These are phyloP conservation scores for Isatis tinctoria DNA, from an alignment of 345 rosid genomes.

Conservation along the genomic window DNA sequence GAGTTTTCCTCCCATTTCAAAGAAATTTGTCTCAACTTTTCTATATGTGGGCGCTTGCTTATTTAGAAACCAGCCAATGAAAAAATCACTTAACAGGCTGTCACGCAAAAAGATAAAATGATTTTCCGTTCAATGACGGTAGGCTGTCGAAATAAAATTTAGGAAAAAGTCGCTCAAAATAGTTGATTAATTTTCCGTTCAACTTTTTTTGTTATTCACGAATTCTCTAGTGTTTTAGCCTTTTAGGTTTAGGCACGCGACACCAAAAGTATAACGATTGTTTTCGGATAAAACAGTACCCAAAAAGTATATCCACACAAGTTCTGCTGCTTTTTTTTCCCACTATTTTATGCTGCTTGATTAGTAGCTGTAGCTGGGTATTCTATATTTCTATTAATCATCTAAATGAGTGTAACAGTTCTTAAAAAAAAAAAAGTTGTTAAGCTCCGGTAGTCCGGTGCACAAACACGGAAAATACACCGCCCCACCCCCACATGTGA, in stretches of 20 bases:
- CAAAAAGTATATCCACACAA: neutral
- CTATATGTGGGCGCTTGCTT: neutral
- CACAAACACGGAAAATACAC: conserved; percentile 20
- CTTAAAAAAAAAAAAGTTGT: neutral
- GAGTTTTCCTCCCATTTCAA: neutral
- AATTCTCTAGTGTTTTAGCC: neutral
- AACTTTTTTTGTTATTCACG: no score
- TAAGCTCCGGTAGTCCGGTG: neutral
- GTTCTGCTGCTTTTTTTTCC: neutral
- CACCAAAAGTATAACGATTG: neutral
- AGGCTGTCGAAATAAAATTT: no score
- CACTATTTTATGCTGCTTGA: neutral
- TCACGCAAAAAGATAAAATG: neutral
- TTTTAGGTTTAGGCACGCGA: no score
- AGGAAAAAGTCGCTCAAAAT: no score
- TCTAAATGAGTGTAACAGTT: neutral
- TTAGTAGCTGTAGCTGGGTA: neutral
- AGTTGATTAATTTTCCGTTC: no score
- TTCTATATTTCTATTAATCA: neutral
- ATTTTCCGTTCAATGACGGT: no score
- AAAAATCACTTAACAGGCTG: neutral
- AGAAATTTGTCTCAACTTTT: neutral
- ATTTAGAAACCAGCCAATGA: neutral
- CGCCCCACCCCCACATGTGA: conserved; percentile 56
- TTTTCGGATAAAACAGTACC: neutral